Percentiles rank a stretch among this genome's conserved stretches.
These are phyloP conservation scores for Wickerhamomyces sp. DNA, from an alignment of 1,139 yeast species.

Conservation along the genomic window DNA sequence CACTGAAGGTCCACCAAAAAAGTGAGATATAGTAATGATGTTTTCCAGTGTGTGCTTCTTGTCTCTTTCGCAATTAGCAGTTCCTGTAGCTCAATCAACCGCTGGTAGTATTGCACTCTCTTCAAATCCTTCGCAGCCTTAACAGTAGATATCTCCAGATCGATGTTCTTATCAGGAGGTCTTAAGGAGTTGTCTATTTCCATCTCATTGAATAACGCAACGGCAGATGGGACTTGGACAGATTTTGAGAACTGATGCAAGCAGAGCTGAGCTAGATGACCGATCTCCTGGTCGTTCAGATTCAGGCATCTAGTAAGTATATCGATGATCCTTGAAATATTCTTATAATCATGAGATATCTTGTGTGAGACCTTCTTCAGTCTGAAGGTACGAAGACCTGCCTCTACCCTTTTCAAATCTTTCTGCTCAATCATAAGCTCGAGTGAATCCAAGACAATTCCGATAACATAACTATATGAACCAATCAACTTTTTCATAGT, in stretches of 20 bases:
- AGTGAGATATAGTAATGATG: conserved; percentile 49
- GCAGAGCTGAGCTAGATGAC: conserved; percentile 45
- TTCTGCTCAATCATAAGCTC: conserved; percentile 46
- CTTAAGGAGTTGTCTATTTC: conserved; percentile 45
- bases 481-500: conserved; percentile 73
- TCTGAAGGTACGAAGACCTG: conserved; percentile 56
- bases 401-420: conserved; percentile 58
- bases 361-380: conserved; percentile 50
- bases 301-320: conserved; percentile 54
- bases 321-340: conserved; percentile 41
- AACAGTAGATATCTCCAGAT: conserved; percentile 51
- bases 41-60: conserved; percentile 63
- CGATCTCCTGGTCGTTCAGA: conserved; percentile 54
- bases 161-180: conserved; percentile 59
- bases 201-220: conserved; percentile 47
- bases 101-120: conserved; percentile 37
- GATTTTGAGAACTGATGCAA: conserved; percentile 42
- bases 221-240: conserved; percentile 53
- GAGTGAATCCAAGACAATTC: conserved; percentile 36
- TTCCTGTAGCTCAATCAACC: conserved; percentile 40
- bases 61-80: conserved; percentile 36
- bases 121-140: conserved; percentile 55
- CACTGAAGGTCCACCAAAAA: conserved; percentile 52
- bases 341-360: conserved; percentile 52
- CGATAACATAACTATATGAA: conserved; percentile 52